These are phyloP conservation scores for Obelidium mucronatum DNA, from an alignment of 192 early-diverging fungal species.

Conservation along the genomic window DNA sequence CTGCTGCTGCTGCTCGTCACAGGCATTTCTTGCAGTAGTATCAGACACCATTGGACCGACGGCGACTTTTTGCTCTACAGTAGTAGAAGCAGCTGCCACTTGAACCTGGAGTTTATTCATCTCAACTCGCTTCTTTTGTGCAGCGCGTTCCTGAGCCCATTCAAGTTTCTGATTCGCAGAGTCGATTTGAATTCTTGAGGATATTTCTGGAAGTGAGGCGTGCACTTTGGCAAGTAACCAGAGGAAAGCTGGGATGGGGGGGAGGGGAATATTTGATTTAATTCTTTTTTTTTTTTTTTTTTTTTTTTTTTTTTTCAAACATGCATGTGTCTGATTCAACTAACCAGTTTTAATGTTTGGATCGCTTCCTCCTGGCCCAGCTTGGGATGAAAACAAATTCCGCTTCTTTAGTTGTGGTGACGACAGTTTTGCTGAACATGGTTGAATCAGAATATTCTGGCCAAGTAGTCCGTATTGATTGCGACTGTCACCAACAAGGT, in stretches of 20 bases:
- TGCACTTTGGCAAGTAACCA: slow-evolving; percentile 17
- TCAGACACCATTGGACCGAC: neutral
- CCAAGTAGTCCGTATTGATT: neutral
- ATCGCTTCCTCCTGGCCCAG: neutral
- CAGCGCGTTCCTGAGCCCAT: slow-evolving; percentile 18
- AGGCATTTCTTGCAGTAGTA: neutral
- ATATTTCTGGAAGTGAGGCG: slow-evolving; percentile 5
- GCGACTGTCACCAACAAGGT: too few species aligned
- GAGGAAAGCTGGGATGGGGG: neutral
- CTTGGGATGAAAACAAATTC: neutral
- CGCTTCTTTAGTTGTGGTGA: neutral
- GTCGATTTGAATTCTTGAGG: slow-evolving; percentile 10
- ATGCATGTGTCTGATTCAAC: too few species aligned
- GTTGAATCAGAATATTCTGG: slow-evolving; percentile 11
- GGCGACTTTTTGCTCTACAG: neutral
- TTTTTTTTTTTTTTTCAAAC: too few species aligned
- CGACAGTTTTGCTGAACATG: slow-evolving; percentile 4
- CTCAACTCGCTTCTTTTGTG: slow-evolving; percentile 14
- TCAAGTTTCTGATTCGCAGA: neutral
- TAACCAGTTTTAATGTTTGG: neutral
- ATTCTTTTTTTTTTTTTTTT: too few species aligned
- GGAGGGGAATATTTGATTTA: neutral
- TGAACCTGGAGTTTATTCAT: neutral
- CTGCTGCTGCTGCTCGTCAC: too few species aligned
- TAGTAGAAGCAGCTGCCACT: neutral